These are phyloP conservation scores for Kodamaea derodonti DNA, from an alignment of 1,139 yeast species.

Conservation along the genomic window DNA sequence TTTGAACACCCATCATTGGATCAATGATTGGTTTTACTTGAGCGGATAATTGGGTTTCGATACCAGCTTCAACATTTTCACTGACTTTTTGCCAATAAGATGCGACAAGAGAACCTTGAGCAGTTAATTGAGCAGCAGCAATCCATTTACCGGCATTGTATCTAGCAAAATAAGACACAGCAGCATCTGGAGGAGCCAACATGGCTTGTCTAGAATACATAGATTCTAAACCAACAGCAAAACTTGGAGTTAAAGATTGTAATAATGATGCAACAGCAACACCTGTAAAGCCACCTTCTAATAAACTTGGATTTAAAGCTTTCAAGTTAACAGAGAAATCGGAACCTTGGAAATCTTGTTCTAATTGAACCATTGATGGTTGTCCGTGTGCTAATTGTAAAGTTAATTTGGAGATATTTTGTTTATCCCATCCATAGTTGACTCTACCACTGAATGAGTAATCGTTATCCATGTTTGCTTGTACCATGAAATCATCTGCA, in stretches of 20 bases:
- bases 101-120: constrained; percentile 84
- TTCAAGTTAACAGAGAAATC: constrained; percentile 89
- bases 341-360: constrained; percentile 89
- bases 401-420: constrained; percentile 77
- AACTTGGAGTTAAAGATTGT: constrained; percentile 80
- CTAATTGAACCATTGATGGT: constrained; percentile 93
- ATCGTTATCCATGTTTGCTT: constrained; percentile 90
- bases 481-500: constrained; percentile 79
- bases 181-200: constrained; percentile 83
- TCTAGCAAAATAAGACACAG: constrained; percentile 87
- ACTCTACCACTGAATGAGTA: constrained; percentile 82
- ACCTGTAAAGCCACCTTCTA: constrained; percentile 78
- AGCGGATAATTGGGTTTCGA: constrained; percentile 84
- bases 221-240: constrained; percentile 90
- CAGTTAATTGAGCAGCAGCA: constrained; percentile 91
- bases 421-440: constrained; percentile 87
- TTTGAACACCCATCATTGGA: constrained; percentile 77
- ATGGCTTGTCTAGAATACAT: constrained; percentile 80
- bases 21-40: constrained; percentile 76
- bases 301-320: constrained; percentile 81
- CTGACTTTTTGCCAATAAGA: constrained; percentile 94
- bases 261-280: constrained; percentile 87
- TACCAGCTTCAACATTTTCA: constrained; percentile 93
- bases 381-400: constrained; percentile 86
- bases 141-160: constrained; percentile 88